Conservation (phyloP, 352 stramenopile species). For the Blastocystis sp. region DNA sequence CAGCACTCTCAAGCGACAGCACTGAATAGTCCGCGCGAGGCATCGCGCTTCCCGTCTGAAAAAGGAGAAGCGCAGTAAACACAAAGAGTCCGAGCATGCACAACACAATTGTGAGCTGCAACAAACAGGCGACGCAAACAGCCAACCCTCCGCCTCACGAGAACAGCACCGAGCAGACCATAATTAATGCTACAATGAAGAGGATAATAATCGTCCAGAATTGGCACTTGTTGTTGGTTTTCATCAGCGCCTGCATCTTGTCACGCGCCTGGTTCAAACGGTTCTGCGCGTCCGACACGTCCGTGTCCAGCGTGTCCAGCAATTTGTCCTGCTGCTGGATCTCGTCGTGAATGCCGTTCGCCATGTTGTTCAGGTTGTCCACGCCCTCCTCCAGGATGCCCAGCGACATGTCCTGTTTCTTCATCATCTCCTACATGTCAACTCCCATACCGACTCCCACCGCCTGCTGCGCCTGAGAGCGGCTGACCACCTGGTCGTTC, state of each 20-base stretch:
- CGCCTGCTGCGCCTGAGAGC: slow-evolving; percentile 48
- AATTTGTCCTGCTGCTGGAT: slow-evolving; percentile 65
- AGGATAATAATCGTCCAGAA: slow-evolving; percentile 62
- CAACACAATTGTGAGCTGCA: slow-evolving; percentile 2
- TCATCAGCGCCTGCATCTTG: slow-evolving; percentile 67
- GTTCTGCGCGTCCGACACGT: slow-evolving; percentile 61
- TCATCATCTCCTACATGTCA: slow-evolving; percentile 67
- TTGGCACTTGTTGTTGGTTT: slow-evolving; percentile 70
- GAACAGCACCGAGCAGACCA: slow-evolving; percentile 56
- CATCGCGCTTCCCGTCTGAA: not conserved
- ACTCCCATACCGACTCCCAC: not conserved
- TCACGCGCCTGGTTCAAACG: slow-evolving; percentile 54
- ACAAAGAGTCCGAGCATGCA: not conserved
- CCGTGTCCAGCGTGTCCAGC: slow-evolving; percentile 54
- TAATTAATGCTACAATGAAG: slow-evolving; percentile 41
- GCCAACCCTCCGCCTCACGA: not conserved
- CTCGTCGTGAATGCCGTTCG: slow-evolving; percentile 57
- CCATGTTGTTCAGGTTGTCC: slow-evolving; percentile 66
- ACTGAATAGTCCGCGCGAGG: not conserved
- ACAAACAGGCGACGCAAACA: slow-evolving; percentile 62
- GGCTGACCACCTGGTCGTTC: slow-evolving; percentile 59
- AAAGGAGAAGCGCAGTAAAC: not conserved
- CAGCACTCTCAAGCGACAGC: not conserved
- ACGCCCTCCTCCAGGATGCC: slow-evolving; percentile 60
- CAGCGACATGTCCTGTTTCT: slow-evolving; percentile 64